Percentiles rank a stretch among this genome's conserved stretches.
These are phyloP conservation scores for Hymenoscyphus albidus DNA, from an alignment of 2,329 filamentous ascomycete species.

Conservation along the genomic window DNA sequence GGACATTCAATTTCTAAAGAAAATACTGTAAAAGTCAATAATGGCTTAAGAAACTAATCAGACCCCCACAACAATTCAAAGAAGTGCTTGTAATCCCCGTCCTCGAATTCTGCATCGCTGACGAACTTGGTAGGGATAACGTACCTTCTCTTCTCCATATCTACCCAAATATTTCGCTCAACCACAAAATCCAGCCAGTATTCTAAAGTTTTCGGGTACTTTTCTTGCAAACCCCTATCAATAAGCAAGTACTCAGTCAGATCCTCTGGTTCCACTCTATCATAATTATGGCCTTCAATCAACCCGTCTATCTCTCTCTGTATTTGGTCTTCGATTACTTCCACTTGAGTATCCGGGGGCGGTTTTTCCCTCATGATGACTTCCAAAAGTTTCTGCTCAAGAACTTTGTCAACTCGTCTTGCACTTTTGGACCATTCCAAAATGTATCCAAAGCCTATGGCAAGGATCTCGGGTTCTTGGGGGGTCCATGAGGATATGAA, in stretches of 20 bases:
- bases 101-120: background rate
- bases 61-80: background rate
- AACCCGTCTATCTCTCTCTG: background rate
- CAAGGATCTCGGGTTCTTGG: background rate
- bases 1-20: no score
- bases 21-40: no score
- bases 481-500: background rate
- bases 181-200: background rate
- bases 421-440: background rate
- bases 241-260: background rate
- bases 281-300: background rate
- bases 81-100: background rate
- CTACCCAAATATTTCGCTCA: no score
- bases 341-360: background rate
- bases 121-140: background rate
- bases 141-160: no score
- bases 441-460: background rate
- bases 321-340: background rate
- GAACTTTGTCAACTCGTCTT: background rate
- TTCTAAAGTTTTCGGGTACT: background rate
- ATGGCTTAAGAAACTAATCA: background rate
- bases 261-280: background rate
- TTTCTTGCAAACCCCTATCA: background rate
- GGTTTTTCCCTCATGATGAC: background rate
- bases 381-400: background rate